A percentile compares a stretch with the other conserved stretches of the same genome.
These are phyloP conservation scores for Quercus agrifolia DNA, from an alignment of 306 rosid genomes.

Conservation along the genomic window DNA sequence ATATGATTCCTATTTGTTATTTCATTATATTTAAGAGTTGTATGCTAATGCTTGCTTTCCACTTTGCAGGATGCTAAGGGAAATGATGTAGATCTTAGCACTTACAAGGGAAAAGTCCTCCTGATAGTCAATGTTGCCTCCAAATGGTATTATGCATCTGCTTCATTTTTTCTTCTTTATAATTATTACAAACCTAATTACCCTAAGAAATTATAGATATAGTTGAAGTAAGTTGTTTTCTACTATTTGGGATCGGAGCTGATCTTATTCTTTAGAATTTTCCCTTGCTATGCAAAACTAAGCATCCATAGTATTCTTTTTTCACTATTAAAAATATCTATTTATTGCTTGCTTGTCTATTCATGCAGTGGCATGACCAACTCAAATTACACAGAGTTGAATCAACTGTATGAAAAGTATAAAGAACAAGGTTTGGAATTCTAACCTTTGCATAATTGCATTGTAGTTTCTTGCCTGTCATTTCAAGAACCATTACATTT, in stretches of 20 bases:
- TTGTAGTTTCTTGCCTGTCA: not conserved
- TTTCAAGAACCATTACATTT: not conserved
- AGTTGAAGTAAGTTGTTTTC: not conserved
- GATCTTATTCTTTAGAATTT: not conserved
- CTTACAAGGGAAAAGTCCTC: constrained; percentile 68
- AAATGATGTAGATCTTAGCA: constrained; percentile 52
- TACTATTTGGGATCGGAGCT: not conserved
- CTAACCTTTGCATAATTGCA: not conserved
- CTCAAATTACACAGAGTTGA: constrained; percentile 78
- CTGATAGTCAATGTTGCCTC: constrained; percentile 90
- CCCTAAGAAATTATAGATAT: not conserved
- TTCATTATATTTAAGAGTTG: not conserved
- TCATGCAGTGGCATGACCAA: constrained; percentile 78
- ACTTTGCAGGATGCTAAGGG: constrained; percentile 69
- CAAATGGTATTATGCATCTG: constrained; percentile 53
- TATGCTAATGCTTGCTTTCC: not conserved
- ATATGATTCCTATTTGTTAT: not conserved
- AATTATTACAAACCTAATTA: not conserved
- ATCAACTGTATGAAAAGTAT: constrained; percentile 66
- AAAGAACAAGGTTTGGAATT: constrained; percentile 60
- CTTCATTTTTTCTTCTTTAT: not conserved
- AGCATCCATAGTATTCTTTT: not conserved
- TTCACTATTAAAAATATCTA: not conserved
- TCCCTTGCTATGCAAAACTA: not conserved
- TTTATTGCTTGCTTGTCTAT: constrained; percentile 24